Evolutionary conservation across 2,329 filamentous ascomycete species (phyloP).

Genomic region (Cryphonectria naterciae): DNA sequence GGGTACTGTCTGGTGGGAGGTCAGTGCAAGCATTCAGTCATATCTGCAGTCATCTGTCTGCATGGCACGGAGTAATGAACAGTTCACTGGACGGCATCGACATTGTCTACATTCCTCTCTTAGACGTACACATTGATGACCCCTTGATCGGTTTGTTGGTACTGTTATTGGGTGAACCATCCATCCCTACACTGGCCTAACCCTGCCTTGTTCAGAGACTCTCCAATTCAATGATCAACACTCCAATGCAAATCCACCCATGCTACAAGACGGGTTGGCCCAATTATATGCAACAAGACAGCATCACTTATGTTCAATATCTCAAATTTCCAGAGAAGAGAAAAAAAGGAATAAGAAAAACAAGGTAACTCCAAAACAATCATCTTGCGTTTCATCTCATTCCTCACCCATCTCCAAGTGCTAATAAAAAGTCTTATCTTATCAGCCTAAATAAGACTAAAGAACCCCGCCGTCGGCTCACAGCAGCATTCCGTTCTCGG

Average conservation of each 20-base stretch:
- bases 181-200: not conserved
- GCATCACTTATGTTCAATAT: not conserved
- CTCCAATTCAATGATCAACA: not conserved
- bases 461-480: constrained; percentile 21
- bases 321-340: not conserved
- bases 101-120: not conserved
- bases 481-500: not conserved
- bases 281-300: not conserved
- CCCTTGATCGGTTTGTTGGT: too few species aligned
- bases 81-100: not conserved
- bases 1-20: too few species aligned
- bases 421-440: constrained; percentile 10
- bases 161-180: too few species aligned
- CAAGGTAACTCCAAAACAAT: not conserved
- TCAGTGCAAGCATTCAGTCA: not conserved
- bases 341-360: too few species aligned
- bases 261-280: not conserved
- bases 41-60: not conserved
- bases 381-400: not conserved
- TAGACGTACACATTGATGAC: not conserved
- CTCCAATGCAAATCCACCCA: not conserved
- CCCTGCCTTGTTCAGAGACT: not conserved
- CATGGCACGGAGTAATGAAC: constrained; percentile 2
- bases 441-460: constrained; percentile 22
- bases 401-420: not conserved